Conservation (phyloP, 805 yeast species). For the Candida bentonensis region DNA sequence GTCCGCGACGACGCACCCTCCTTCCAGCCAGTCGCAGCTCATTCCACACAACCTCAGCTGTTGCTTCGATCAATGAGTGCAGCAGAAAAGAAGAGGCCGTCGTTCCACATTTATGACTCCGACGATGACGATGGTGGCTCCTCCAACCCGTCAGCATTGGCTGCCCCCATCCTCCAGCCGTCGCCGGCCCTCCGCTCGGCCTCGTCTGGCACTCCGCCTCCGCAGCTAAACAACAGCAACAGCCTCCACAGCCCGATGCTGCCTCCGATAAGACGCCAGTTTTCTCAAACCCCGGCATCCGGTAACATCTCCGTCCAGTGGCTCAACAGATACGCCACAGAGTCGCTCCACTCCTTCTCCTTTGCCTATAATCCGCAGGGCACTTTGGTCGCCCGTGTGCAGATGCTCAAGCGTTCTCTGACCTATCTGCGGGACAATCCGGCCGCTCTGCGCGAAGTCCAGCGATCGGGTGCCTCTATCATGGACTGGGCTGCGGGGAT, state of each 20-base stretch:
- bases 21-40: background rate
- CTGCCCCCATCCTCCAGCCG: background rate
- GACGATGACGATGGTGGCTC: background rate
- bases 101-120: background rate
- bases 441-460: background rate
- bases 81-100: background rate
- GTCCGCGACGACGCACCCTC: background rate
- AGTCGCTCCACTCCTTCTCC: conserved; percentile 1
- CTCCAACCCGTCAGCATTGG: too few relatives aligned
- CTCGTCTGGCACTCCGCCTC: too few relatives aligned
- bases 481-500: background rate
- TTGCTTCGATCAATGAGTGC: background rate
- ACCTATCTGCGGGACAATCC: background rate
- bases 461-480: background rate
- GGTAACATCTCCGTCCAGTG: background rate
- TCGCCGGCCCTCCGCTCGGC: background rate
- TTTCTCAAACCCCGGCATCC: background rate
- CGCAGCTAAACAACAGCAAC: too few relatives aligned
- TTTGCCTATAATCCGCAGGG: background rate
- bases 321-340: background rate
- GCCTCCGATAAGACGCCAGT: background rate
- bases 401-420: conserved; percentile 1
- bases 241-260: background rate
- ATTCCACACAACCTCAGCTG: background rate
- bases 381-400: background rate